These are phyloP conservation scores for Tetrapyrgos nigripes DNA, from an alignment of 1,284 basidiomycete species.

Conservation along the genomic window DNA sequence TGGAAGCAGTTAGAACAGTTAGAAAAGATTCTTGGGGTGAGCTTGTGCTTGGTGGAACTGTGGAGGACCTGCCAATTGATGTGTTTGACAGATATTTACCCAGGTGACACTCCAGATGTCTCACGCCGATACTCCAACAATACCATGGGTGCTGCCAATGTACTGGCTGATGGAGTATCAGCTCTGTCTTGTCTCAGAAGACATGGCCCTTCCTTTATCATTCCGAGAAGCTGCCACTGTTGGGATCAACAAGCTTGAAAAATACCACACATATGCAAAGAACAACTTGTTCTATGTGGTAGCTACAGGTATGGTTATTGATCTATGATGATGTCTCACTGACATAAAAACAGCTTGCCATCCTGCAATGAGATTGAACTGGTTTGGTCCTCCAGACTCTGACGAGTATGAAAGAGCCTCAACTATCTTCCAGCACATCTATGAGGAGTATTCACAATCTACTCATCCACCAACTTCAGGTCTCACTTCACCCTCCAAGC, in stretches of 20 bases:
- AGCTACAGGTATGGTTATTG: constrained; percentile 17
- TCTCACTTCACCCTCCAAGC: not conserved
- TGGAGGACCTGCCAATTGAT: not conserved
- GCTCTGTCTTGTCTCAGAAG: no score
- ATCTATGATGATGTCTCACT: no score
- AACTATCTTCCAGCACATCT: constrained; percentile 11
- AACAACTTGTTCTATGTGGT: constrained; percentile 18
- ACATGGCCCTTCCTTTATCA: not conserved
- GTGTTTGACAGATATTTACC: constrained; percentile 23
- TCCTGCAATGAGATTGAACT: constrained; percentile 19
- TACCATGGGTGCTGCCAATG: constrained; percentile 24
- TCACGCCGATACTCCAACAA: constrained; percentile 18
- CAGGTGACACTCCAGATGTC: constrained; percentile 28
- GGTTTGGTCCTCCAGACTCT: constrained; percentile 18
- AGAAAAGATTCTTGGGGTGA: constrained; percentile 20
- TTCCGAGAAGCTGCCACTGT: constrained; percentile 10
- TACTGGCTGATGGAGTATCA: constrained; percentile 23
- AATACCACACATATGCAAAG: constrained; percentile 16
- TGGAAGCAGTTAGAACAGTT: constrained; percentile 18
- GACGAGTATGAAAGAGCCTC: constrained; percentile 5
- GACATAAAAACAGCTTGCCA: constrained; percentile 20
- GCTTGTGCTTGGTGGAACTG: not conserved
- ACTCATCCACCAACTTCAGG: not conserved
- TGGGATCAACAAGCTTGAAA: constrained; percentile 20
- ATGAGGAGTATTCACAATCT: constrained; percentile 7